A percentile compares a stretch with the other conserved stretches of the same genome.
These are phyloP conservation scores for Penstemon eatonii DNA, from an alignment of 257 asterid species.

Conservation along the genomic window DNA sequence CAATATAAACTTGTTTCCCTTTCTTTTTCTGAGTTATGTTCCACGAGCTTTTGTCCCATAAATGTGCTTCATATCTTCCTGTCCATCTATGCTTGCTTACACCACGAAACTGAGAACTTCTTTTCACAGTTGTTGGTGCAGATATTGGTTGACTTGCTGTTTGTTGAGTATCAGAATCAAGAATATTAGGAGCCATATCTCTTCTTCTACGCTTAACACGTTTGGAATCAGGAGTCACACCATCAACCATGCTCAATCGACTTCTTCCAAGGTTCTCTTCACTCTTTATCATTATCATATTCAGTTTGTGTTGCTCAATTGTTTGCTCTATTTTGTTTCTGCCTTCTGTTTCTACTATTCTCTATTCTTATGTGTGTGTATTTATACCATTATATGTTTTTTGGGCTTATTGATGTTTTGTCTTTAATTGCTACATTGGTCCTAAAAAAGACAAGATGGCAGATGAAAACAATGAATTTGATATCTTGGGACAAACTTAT, in stretches of 20 bases:
- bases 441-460: conserved; percentile 7
- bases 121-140: conserved; percentile 34
- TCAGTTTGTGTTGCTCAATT: neutral
- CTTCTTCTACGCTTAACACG: conserved; percentile 50
- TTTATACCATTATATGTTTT: neutral
- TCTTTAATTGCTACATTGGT: conserved; percentile 8
- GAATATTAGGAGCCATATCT: conserved; percentile 30
- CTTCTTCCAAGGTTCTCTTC: conserved; percentile 39
- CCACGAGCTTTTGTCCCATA: conserved; percentile 34
- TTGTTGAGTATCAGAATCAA: conserved; percentile 9
- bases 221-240: conserved; percentile 28
- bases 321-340: conserved; percentile 1
- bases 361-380: neutral
- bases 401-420: conserved; percentile 8
- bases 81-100: conserved; percentile 38
- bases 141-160: neutral
- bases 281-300: conserved; percentile 38
- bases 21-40: conserved; percentile 30
- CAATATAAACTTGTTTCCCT: conserved; percentile 49
- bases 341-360: neutral
- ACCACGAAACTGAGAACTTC: conserved; percentile 52
- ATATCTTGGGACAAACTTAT: neutral
- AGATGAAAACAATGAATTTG: conserved; percentile 9
- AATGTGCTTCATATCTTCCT: conserved; percentile 35
- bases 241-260: conserved; percentile 23